Evolutionary conservation across 2,329 filamentous ascomycete species (phyloP), one percentile per base, ranked within the genome.

Genomic region (Sporothrix curviconia): DNA sequence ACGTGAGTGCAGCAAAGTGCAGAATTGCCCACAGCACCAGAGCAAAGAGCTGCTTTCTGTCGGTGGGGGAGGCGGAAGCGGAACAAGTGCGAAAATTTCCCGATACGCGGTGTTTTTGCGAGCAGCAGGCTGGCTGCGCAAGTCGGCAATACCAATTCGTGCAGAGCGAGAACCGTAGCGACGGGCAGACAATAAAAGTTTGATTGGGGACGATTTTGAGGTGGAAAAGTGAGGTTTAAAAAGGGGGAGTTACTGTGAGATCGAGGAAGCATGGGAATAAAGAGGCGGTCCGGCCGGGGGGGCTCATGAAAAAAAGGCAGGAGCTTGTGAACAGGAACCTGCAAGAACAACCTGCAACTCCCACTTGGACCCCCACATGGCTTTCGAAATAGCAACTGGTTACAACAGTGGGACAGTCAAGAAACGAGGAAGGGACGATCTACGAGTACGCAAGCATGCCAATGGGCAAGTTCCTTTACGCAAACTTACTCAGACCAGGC

Each of bases 81-180:
- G 24, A 54, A 36, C 50, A 60, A 62, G 32, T 39, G 60, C 60
- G 60, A 62, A 58, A 53, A 62, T 62, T 62, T 62, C 54, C 58
- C 60, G 60, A 25, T 37, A 8, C 37, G 28, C 47, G 34, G 28
- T 46, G 7, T 24, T 43, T 49, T 47, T 3, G 25, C 9, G 25
- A 7, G 22, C 19, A 22, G n/a, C 32, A 25, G 9, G 39, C 24
- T 14, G 12, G 39, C 12, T 54, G 37, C 28, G 30, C n/a, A 22
- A 51, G 12, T 8, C 34, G 24, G 4, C 40, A 30, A 39, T 30
- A n/a, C 19, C 36, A 28, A 22, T 37, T 34, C 17, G 28, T 43
- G 37, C 15, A 28, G 28, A 34, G 39, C 46, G 43, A 56, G 30
- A 28, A 12, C 32, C 19, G 43, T 24, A 44, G 25, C 32, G 30